Evolutionary conservation across 2,329 filamentous ascomycete species (phyloP), one percentile per base, ranked within the genome.

Genomic region (Verticillium klebahnii): DNA sequence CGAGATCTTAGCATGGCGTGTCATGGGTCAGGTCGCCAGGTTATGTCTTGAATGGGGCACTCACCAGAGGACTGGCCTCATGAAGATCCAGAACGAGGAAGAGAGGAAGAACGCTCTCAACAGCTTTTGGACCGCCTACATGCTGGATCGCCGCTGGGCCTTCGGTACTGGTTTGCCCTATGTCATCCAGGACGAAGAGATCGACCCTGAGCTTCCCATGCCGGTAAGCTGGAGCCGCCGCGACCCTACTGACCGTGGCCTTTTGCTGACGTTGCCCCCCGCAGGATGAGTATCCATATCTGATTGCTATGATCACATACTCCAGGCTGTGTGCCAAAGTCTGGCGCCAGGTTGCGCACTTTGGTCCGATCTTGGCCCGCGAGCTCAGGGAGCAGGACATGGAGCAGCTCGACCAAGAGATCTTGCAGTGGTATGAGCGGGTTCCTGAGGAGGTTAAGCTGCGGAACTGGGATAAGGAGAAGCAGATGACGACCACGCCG

Each of bases 91-190:
- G 8, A 85, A 90, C 65, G 87, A 91, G 55, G 81, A 86, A 52
- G 89, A 93, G 64, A 84, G 91, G 57, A 80, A 82, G 58, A 82
- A 86, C 58, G 87, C 90, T 0, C 82, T 91, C 32, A 85, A 89
- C 58, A 85, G 91, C 15, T 96, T 96, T 73, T 97, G 92, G 93
- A 87, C 89, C 1, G 87, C 93, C 19, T 96, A 95, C 70, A 88
- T 93, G 4, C 80, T 97, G 45, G 93, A 97, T 72, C 83, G 92
- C 45, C 83, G 93, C 58, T 97, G 92, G 92, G 92, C 90, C 65
- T 92, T 97, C 68, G 91, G 89, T n/a, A 93, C 91, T 0, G 93
- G 93, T 0, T 83, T 97, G 73, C 93, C 93, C 0, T 96, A 92
- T 76, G 89, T 91, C 2, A 80, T 96, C 39, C 89, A 94, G 66